These are phyloP conservation scores for Dovyalis caffra DNA, from an alignment of 345 rosid species.

Conservation along the genomic window DNA sequence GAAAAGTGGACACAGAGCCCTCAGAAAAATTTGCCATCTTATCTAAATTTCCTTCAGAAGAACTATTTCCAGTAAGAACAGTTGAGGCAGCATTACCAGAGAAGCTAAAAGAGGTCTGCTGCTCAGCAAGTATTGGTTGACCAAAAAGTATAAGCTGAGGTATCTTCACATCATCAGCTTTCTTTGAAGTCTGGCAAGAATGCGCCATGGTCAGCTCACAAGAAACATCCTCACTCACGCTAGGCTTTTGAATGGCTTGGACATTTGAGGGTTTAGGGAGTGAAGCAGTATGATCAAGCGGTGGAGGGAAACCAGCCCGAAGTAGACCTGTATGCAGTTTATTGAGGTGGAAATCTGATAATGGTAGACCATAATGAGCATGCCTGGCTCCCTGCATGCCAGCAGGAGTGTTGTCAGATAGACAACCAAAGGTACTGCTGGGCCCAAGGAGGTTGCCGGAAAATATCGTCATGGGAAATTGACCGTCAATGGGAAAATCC, in stretches of 20 bases:
- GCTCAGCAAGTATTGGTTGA: constrained; percentile 32
- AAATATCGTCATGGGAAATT: constrained; percentile 27
- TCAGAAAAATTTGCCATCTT: constrained; percentile 13
- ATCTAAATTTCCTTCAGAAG: constrained; percentile 21
- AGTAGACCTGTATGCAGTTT: constrained; percentile 27
- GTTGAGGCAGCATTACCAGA: constrained; percentile 36
- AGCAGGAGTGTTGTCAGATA: constrained; percentile 30
- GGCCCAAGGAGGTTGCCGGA: constrained; percentile 25
- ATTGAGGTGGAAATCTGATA: constrained; percentile 27
- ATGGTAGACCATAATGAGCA: constrained; percentile 30
- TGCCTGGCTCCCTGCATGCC: constrained; percentile 50
- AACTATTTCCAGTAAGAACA: constrained; percentile 24
- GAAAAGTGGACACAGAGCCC: constrained; percentile 25
- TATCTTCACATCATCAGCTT: constrained; percentile 14
- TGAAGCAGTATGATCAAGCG: constrained; percentile 38
- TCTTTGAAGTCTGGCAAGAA: constrained; percentile 28
- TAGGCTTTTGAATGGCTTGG: constrained; percentile 31
- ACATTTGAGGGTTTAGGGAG: constrained; percentile 33
- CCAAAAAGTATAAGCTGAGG: constrained; percentile 30
- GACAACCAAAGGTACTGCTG: constrained; percentile 25
- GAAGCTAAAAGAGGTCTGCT: constrained; percentile 35
- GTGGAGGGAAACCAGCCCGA: constrained; percentile 29
- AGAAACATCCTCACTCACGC: constrained; percentile 36
- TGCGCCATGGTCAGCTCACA: constrained; percentile 49
- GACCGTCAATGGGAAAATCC: constrained; percentile 43